Conservation (phyloP, 352 stramenopile genomes). For the Globisporangium radiosum region DNA sequence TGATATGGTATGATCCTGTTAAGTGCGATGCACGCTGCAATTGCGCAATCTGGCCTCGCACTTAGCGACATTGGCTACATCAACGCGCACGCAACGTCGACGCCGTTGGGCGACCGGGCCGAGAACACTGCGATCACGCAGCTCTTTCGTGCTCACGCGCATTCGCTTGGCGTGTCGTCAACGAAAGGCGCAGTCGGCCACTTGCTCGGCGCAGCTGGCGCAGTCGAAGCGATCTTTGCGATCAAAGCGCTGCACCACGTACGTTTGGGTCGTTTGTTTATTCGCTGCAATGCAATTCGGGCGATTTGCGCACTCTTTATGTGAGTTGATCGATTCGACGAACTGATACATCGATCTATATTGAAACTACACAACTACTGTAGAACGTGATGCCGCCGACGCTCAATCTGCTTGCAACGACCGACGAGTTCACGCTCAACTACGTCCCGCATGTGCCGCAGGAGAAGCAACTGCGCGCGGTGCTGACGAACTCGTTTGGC, state of each 20-base stretch:
- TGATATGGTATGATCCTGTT: background rate
- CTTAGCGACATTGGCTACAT: constrained; percentile 94
- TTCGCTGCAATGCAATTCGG: too few species aligned
- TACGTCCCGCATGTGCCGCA: constrained; percentile 69
- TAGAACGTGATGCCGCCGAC: constrained; percentile 91
- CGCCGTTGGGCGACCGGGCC: constrained; percentile 93
- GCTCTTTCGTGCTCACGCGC: constrained; percentile 62
- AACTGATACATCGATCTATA: background rate
- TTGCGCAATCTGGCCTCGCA: constrained; percentile 68
- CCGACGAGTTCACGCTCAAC: constrained; percentile 78
- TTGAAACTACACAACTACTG: background rate
- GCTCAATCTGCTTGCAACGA: constrained; percentile 86
- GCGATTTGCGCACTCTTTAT: background rate
- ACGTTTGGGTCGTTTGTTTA: constrained; percentile 7
- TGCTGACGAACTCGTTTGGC: constrained; percentile 96
- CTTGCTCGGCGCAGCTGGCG: constrained; percentile 93
- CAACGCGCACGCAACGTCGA: constrained; percentile 98
- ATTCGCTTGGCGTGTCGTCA: constrained; percentile 62
- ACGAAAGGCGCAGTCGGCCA: constrained; percentile 93
- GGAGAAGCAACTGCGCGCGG: constrained; percentile 67
- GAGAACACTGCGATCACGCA: constrained; percentile 90
- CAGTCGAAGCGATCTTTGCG: constrained; percentile 94
- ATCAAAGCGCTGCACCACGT: constrained; percentile 90
- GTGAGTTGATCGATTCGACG: background rate
- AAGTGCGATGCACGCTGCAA: constrained; percentile 89